A percentile compares a stretch with the other conserved stretches of the same genome.
phyloP scores from a whole-genome alignment of 305 asterid species.

The Rubia tinctorum region DNA sequence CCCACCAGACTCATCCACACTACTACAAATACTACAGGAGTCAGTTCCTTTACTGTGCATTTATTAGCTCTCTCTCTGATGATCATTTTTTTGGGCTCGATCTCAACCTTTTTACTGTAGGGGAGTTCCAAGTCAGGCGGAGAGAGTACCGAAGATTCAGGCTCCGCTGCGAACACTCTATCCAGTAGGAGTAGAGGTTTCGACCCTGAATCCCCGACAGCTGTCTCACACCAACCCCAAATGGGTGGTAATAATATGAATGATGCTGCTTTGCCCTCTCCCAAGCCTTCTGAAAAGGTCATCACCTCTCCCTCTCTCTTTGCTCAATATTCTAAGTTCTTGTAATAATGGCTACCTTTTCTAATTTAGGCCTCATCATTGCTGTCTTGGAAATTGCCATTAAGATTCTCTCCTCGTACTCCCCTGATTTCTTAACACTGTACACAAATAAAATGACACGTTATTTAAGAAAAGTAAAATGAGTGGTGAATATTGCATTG shows the following conservation, averaged over 20 bases:
- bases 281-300: constrained; percentile 71
- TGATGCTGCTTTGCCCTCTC: constrained; percentile 13
- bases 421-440: too few relatives aligned
- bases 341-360: constrained; percentile 43
- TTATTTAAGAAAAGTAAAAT: too few relatives aligned
- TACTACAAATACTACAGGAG: background rate
- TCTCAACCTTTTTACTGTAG: constrained; percentile 23
- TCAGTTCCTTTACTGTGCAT: too few relatives aligned
- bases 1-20: constrained; percentile 76
- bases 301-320: background rate
- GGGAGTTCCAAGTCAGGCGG: constrained; percentile 82
- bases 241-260: constrained; percentile 34
- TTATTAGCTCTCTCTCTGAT: too few relatives aligned
- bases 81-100: background rate
- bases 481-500: too few relatives aligned
- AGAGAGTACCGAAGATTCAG: constrained; percentile 65
- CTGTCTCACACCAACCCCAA: constrained; percentile 40
- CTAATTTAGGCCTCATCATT: constrained; percentile 32
- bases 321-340: constrained; percentile 30
- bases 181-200: constrained; percentile 37
- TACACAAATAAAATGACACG: too few relatives aligned
- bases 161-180: constrained; percentile 57
- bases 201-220: constrained; percentile 68
- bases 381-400: constrained; percentile 30
- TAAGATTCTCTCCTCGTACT: constrained; percentile 6